Percentiles rank a stretch among this genome's conserved stretches.
These are phyloP conservation scores for Colletotrichum lini DNA, from an alignment of 2,329 filamentous ascomycete species.

Conservation along the genomic window DNA sequence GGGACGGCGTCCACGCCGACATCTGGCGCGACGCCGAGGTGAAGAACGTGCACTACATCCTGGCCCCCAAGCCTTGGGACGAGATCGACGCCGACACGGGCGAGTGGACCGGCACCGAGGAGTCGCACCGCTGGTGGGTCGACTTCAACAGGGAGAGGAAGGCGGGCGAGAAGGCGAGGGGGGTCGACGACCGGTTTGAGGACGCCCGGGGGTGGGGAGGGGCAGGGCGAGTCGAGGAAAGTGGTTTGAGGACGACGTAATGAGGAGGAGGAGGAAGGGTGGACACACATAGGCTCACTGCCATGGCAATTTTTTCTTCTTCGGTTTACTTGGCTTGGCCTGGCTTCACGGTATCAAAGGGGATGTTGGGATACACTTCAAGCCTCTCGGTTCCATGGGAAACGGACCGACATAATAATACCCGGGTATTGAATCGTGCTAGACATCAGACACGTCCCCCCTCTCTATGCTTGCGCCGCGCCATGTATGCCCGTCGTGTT, in stretches of 20 bases:
- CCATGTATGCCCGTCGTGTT: too few species aligned
- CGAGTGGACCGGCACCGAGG: constrained; percentile 60
- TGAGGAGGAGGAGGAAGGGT: background rate
- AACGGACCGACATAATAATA: constrained; percentile 11
- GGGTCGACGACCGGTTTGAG: constrained; percentile 55
- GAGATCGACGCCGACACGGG: constrained; percentile 60
- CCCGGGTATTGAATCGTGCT: constrained; percentile 17
- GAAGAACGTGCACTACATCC: constrained; percentile 74
- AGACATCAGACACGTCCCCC: background rate
- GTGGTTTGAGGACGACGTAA: background rate
- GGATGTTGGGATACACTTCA: too few species aligned
- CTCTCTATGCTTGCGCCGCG: too few species aligned
- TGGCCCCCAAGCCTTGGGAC: constrained; percentile 74
- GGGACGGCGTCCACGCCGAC: constrained; percentile 64
- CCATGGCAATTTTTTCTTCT: background rate
- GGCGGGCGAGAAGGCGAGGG: constrained; percentile 55
- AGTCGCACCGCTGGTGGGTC: constrained; percentile 71
- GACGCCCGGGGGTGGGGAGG: background rate
- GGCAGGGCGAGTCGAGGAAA: too few species aligned
- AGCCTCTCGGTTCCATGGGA: background rate
- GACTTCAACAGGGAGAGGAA: constrained; percentile 63
- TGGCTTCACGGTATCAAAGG: background rate
- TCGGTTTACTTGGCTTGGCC: background rate
- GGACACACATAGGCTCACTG: background rate
- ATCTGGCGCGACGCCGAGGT: constrained; percentile 72